A percentile compares a stretch with the other conserved stretches of the same genome.
phyloP scores from a whole-genome alignment of 805 yeast genomes.

The Pichia deserticola region DNA sequence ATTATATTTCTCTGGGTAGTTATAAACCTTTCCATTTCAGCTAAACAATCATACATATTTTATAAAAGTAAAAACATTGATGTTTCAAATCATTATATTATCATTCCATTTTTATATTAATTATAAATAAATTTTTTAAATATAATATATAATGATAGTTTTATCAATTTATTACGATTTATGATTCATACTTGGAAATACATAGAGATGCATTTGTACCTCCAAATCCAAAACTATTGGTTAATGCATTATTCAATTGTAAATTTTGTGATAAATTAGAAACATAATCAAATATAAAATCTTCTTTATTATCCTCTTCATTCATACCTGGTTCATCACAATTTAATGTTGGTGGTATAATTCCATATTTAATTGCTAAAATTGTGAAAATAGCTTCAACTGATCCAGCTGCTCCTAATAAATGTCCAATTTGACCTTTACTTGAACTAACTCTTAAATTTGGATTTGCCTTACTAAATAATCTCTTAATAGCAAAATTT shows the following conservation, averaged over 20 bases:
- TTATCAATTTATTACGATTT: neutral
- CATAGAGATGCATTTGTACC: slow-evolving; percentile 84
- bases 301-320: slow-evolving; percentile 33
- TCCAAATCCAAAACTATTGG: slow-evolving; percentile 96
- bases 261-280: slow-evolving; percentile 34
- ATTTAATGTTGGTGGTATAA: slow-evolving; percentile 78
- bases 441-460: slow-evolving; percentile 62
- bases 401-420: slow-evolving; percentile 94
- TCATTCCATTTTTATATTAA: slow-evolving; percentile 27
- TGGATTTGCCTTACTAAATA: slow-evolving; percentile 36
- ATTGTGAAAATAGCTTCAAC: slow-evolving; percentile 83
- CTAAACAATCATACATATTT: slow-evolving; percentile 43
- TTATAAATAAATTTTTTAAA: slow-evolving; percentile 7
- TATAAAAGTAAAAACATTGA: slow-evolving; percentile 27
- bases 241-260: slow-evolving; percentile 51
- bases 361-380: slow-evolving; percentile 47
- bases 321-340: slow-evolving; percentile 46
- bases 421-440: slow-evolving; percentile 90
- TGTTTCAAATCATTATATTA: slow-evolving; percentile 10
- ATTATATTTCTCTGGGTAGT: slow-evolving; percentile 32
- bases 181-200: slow-evolving; percentile 30
- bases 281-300: slow-evolving; percentile 52
- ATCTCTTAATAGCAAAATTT: slow-evolving; percentile 56
- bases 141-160: neutral
- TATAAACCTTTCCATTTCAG: slow-evolving; percentile 47